phyloP scores from a whole-genome alignment of 179 eudicot species.

The Silene coronaria region DNA sequence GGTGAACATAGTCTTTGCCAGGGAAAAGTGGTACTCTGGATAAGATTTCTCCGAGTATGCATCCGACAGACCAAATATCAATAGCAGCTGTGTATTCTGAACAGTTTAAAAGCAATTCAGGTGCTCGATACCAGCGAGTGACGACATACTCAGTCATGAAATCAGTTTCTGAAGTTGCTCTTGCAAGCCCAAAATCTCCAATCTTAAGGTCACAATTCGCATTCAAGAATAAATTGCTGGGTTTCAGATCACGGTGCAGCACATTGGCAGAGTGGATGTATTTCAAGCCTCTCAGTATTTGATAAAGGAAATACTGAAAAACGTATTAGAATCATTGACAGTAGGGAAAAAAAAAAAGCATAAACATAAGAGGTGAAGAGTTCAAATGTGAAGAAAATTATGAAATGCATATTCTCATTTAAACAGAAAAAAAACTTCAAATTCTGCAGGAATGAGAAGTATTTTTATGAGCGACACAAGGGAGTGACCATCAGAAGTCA shows the following conservation, averaged over 20 bases:
- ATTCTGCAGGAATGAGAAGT: background rate
- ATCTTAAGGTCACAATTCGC: slow-evolving; percentile 92
- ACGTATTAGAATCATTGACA: background rate
- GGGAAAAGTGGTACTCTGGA: slow-evolving; percentile 83
- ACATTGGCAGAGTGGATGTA: slow-evolving; percentile 89
- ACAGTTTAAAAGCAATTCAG: slow-evolving; percentile 84
- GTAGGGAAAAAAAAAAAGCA: background rate
- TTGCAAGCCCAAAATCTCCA: slow-evolving; percentile 93
- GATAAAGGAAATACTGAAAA: slow-evolving; percentile 81
- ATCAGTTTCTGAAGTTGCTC: slow-evolving; percentile 95
- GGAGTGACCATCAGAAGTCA: no score
- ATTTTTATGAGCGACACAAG: no score
- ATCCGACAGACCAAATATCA: slow-evolving; percentile 97
- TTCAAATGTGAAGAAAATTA: background rate
- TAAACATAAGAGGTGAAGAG: background rate
- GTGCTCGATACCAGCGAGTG: slow-evolving; percentile 94
- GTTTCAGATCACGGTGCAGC: slow-evolving; percentile 94
- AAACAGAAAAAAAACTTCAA: background rate
- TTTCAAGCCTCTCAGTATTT: slow-evolving; percentile 75
- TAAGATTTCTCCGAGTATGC: slow-evolving; percentile 87
- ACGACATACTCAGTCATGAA: slow-evolving; percentile 98
- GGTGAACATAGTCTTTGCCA: slow-evolving; percentile 93
- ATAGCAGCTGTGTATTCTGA: slow-evolving; percentile 93
- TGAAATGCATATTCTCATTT: background rate
- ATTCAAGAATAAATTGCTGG: slow-evolving; percentile 79